Percentiles rank a stretch among this genome's conserved stretches.
Evolutionary conservation across 257 asterid genomes (phyloP).

Genomic region (Fraxinus excelsior): DNA sequence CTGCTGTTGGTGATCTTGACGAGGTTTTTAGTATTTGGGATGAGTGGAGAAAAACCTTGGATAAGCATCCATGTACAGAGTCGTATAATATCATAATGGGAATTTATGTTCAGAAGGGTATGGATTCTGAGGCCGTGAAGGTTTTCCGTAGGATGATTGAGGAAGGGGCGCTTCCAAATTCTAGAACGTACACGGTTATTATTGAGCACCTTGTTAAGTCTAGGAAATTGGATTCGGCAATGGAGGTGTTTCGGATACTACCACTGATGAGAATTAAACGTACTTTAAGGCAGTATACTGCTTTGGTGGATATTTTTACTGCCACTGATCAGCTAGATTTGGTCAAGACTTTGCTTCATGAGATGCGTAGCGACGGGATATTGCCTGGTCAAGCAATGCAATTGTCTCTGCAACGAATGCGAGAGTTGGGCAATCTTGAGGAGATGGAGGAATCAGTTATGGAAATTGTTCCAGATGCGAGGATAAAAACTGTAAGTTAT

Average conservation of each 20-base stretch:
- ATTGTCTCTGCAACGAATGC: slow-evolving; percentile 59
- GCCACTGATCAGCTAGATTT: slow-evolving; percentile 41
- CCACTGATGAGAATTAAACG: slow-evolving; percentile 80
- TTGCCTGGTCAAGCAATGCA: slow-evolving; percentile 84
- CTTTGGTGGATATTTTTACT: slow-evolving; percentile 63
- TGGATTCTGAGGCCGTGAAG: slow-evolving; percentile 63
- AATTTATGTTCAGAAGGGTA: slow-evolving; percentile 62
- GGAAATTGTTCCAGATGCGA: slow-evolving; percentile 75
- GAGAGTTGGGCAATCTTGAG: slow-evolving; percentile 63
- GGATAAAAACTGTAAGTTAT: slow-evolving; percentile 59
- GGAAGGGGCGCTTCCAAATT: slow-evolving; percentile 92
- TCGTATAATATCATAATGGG: slow-evolving; percentile 80
- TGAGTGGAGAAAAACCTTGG: slow-evolving; percentile 66
- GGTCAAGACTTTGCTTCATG: slow-evolving; percentile 66
- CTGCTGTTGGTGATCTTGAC: slow-evolving; percentile 66
- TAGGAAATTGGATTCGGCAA: slow-evolving; percentile 58
- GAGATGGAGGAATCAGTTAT: slow-evolving; percentile 53
- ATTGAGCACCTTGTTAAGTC: slow-evolving; percentile 72
- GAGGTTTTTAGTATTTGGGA: slow-evolving; percentile 70
- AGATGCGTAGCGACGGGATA: slow-evolving; percentile 82
- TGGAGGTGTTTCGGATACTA: slow-evolving; percentile 59
- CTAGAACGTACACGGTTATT: slow-evolving; percentile 72
- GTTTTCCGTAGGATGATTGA: slow-evolving; percentile 59
- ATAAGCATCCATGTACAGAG: slow-evolving; percentile 71
- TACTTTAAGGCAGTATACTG: slow-evolving; percentile 68